These are phyloP conservation scores for Podaxis rugospora DNA, from an alignment of 768 basidiomycete genomes.

Conservation along the genomic window DNA sequence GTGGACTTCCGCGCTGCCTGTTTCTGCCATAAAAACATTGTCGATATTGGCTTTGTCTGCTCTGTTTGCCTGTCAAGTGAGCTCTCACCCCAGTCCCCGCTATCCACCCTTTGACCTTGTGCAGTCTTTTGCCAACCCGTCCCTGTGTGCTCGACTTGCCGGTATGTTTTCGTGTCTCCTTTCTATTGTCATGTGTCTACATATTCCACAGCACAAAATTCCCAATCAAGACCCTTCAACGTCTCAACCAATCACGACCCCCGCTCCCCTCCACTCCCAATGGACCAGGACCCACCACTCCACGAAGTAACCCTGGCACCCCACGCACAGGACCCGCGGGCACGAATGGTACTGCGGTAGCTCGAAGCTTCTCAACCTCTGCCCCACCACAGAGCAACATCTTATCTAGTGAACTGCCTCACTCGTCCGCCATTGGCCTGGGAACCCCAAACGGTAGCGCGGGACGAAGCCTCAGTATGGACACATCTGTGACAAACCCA, in stretches of 20 bases:
- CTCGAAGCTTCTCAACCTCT: conserved; percentile 4
- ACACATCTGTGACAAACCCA: conserved; percentile 2
- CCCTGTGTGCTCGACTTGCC: conserved; percentile 91
- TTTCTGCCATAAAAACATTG: conserved; percentile 96
- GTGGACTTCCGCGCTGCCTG: conserved; percentile 97
- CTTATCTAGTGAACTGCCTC: conserved; percentile 3
- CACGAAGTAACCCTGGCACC: conserved; percentile 4
- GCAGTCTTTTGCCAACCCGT: conserved; percentile 92
- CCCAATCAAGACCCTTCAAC: conserved; percentile 87
- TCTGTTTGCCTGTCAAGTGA: conserved; percentile 96
- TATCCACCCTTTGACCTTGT: neutral
- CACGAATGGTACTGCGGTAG: conserved; percentile 1
- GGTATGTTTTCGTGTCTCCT: conserved; percentile 47
- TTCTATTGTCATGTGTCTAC: conserved; percentile 6
- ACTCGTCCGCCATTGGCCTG: conserved; percentile 8
- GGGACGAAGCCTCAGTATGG: conserved; percentile 8
- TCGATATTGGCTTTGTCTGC: conserved; percentile 96
- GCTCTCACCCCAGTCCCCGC: conserved; percentile 22
- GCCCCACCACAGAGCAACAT: conserved; percentile 1
- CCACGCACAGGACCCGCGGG: neutral
- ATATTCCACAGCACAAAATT: conserved; percentile 73
- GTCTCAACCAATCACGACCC: conserved; percentile 49
- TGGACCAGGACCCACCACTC: conserved; percentile 2
- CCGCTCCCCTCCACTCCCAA: conserved; percentile 25
- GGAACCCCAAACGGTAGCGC: conserved; percentile 7